Evolutionary conservation across 2,329 filamentous ascomycete species (phyloP).

Genomic region (Diaporthe sp.): DNA sequence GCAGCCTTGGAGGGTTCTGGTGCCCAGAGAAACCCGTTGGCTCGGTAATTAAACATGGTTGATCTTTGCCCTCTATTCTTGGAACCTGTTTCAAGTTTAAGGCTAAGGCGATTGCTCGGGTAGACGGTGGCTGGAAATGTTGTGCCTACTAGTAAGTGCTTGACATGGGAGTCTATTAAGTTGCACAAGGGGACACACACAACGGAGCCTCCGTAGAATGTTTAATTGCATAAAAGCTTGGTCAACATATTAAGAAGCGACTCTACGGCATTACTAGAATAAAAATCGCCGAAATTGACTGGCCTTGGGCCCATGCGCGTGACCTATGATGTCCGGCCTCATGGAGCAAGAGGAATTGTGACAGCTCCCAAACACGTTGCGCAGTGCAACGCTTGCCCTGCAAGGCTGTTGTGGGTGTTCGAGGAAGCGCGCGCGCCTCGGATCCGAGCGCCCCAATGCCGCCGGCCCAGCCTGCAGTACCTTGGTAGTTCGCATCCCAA

Average conservation of each 20-base stretch:
- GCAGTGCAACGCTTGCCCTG: not conserved
- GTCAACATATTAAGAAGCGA: not conserved
- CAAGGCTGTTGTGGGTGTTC: conserved; percentile 6
- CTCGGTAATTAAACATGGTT: conserved; percentile 22
- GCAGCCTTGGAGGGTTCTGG: not conserved
- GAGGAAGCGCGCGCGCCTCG: conserved; percentile 31
- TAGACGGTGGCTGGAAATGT: not conserved
- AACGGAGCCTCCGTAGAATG: not conserved
- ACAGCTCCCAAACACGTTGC: conserved; percentile 26
- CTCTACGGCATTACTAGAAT: not conserved
- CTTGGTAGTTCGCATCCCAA: conserved; percentile 2
- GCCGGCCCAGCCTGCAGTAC: not conserved
- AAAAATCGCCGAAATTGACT: conserved; percentile 9
- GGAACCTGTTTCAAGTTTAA: conserved; percentile 18
- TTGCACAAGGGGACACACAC: not conserved
- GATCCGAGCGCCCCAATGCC: conserved; percentile 15
- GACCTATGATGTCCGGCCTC: not conserved
- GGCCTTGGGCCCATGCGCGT: not conserved
- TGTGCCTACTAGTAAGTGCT: not conserved
- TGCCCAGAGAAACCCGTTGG: conserved; percentile 21
- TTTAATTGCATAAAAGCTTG: conserved; percentile 30
- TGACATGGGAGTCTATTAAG: conserved; percentile 9
- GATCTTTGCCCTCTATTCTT: conserved; percentile 19
- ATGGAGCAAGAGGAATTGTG: not conserved
- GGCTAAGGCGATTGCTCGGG: not conserved